Percentiles rank a stretch among this genome's conserved stretches.
phyloP scores from a whole-genome alignment of 805 yeast species.

The Kurtzmaniella cleridarum region DNA sequence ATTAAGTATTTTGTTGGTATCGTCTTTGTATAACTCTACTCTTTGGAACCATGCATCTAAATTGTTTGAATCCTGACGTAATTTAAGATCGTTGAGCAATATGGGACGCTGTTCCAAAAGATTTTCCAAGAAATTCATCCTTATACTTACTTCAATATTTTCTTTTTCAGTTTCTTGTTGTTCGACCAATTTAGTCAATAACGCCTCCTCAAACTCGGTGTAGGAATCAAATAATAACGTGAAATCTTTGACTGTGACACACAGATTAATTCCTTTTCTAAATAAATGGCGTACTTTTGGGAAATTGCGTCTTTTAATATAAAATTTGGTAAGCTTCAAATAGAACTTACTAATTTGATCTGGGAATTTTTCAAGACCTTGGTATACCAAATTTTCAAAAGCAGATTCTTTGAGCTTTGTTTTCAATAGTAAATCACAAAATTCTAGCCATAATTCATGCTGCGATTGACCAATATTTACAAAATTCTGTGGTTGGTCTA shows the following conservation, averaged over 20 bases:
- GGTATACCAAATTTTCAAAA: neutral
- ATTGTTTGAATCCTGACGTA: conserved; percentile 57
- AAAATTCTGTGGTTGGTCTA: conserved; percentile 9
- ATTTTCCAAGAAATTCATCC: conserved; percentile 45
- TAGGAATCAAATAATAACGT: conserved; percentile 57
- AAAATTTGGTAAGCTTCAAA: conserved; percentile 44
- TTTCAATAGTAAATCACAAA: conserved; percentile 35
- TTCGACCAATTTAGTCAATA: conserved; percentile 18
- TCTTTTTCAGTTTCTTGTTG: conserved; percentile 10
- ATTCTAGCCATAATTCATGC: conserved; percentile 43
- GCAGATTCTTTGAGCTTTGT: conserved; percentile 8
- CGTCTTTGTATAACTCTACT: conserved; percentile 35
- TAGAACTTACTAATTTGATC: conserved; percentile 53
- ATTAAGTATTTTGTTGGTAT: conserved; percentile 38
- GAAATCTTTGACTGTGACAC: conserved; percentile 56
- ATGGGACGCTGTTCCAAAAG: conserved; percentile 54
- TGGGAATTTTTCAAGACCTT: conserved; percentile 37
- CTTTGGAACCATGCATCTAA: conserved; percentile 69
- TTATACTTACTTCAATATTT: conserved; percentile 33
- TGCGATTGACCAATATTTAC: conserved; percentile 33
- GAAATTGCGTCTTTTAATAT: conserved; percentile 29
- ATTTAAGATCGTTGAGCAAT: conserved; percentile 58
- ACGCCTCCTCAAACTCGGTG: conserved; percentile 53
- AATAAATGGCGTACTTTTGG: conserved; percentile 28
- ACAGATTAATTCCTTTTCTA: conserved; percentile 42